Percentiles rank a stretch among this genome's conserved stretches.
Conservation (phyloP, 1,284 basidiomycete genomes). For the Rhodotorula mucilaginosa region DNA sequence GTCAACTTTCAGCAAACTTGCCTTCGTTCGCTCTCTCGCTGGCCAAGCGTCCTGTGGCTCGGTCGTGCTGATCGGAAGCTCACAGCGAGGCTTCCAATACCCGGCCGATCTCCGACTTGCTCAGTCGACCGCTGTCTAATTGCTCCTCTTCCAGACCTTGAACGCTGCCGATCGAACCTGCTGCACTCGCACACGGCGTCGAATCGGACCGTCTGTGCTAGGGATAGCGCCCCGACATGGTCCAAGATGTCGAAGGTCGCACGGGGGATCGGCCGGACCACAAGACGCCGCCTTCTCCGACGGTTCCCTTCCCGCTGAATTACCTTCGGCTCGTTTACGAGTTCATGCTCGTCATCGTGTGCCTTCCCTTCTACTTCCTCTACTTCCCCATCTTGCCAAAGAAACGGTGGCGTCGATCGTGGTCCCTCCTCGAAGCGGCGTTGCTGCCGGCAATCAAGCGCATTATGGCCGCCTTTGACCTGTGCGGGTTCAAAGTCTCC, state of each 20-base stretch:
- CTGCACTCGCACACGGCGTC: too few species aligned
- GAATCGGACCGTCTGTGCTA: not conserved
- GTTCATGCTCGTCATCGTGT: conserved; percentile 1
- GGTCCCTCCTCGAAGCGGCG: conserved; percentile 16
- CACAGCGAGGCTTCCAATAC: too few species aligned
- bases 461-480: conserved; percentile 20
- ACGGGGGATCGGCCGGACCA: not conserved
- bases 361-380: conserved; percentile 15
- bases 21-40: too few species aligned
- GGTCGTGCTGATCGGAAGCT: too few species aligned
- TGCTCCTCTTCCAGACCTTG: too few species aligned
- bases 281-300: not conserved
- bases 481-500: conserved; percentile 17
- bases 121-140: too few species aligned
- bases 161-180: too few species aligned
- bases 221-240: not conserved
- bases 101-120: too few species aligned
- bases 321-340: conserved; percentile 4
- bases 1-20: too few species aligned
- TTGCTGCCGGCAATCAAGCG: conserved; percentile 3
- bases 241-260: not conserved
- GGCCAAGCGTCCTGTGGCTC: too few species aligned
- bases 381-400: conserved; percentile 10
- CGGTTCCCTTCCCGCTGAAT: not conserved
- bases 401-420: conserved; percentile 13